Evolutionary conservation across 306 rosid genomes (phyloP).

Genomic region (Inga oerstediana): DNA sequence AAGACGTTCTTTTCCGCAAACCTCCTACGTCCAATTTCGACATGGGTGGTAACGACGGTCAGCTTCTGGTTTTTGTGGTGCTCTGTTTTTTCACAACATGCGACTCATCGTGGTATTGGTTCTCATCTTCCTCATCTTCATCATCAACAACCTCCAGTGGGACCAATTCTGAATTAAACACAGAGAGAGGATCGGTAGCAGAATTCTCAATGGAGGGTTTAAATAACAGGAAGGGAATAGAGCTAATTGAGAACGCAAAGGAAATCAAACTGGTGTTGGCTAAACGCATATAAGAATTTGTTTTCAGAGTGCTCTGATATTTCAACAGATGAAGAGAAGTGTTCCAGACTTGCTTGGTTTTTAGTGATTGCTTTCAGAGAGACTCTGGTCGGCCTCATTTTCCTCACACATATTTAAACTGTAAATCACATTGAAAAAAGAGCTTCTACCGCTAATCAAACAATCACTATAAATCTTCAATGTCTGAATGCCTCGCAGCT

Average conservation of each 20-base stretch:
- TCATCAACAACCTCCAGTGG: no score
- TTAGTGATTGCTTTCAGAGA: conserved; percentile 84
- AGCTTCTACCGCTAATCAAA: no score
- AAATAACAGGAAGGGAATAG: conserved; percentile 53
- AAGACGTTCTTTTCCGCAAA: no score
- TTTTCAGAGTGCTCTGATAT: conserved; percentile 79
- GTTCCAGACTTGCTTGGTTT: conserved; percentile 88
- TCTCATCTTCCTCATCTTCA: conserved; percentile 57
- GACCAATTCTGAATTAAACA: conserved; percentile 12
- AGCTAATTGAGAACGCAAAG: conserved; percentile 56
- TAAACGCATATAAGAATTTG: conserved; percentile 58
- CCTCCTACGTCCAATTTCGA: no score
- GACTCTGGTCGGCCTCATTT: conserved; percentile 73
- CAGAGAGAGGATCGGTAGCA: conserved; percentile 41
- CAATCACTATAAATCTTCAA: conserved; percentile 28
- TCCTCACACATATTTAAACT: no score
- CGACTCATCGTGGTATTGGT: conserved; percentile 67
- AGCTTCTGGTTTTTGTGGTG: conserved; percentile 37
- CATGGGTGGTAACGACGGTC: background rate
- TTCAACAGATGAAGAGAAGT: conserved; percentile 58
- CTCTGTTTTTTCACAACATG: conserved; percentile 29
- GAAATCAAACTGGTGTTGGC: conserved; percentile 68
- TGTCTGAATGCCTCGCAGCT: conserved; percentile 50
- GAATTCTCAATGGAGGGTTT: conserved; percentile 66
- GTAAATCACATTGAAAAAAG: no score